phyloP scores from a whole-genome alignment of 441 rosid genomes.

The Metrosideros polymorpha region DNA sequence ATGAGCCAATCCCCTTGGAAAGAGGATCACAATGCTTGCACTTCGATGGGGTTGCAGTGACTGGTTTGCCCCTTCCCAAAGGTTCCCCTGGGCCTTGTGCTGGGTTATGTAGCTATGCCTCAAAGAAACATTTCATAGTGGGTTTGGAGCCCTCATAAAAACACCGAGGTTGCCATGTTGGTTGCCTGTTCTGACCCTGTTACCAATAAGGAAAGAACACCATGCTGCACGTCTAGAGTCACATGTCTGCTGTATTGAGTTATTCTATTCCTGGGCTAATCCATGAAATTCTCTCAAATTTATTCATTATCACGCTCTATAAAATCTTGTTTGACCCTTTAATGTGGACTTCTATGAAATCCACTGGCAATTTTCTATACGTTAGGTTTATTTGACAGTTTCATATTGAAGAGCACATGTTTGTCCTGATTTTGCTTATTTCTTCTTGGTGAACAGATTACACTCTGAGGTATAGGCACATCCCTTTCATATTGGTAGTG shows the following conservation, averaged over 20 bases:
- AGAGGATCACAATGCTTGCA: background rate
- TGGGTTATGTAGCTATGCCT: background rate
- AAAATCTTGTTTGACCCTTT: background rate
- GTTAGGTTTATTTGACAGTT: background rate
- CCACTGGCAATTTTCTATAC: background rate
- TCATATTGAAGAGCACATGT: background rate
- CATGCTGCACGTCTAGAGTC: background rate
- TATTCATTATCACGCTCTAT: background rate
- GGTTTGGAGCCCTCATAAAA: background rate
- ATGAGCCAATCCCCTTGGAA: background rate
- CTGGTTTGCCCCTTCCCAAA: background rate
- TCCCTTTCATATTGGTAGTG: background rate
- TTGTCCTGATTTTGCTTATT: background rate
- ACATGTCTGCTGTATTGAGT: background rate
- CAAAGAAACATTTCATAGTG: background rate
- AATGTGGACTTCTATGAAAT: background rate
- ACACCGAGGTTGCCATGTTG: background rate
- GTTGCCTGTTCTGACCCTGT: background rate
- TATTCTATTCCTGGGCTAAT: background rate
- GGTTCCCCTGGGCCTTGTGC: background rate
- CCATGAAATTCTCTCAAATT: background rate
- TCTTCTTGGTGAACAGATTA: background rate
- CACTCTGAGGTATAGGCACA: background rate
- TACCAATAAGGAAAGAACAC: background rate
- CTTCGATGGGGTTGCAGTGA: background rate